Conservation (phyloP, 306 rosid species). For the Lupinus albus region DNA sequence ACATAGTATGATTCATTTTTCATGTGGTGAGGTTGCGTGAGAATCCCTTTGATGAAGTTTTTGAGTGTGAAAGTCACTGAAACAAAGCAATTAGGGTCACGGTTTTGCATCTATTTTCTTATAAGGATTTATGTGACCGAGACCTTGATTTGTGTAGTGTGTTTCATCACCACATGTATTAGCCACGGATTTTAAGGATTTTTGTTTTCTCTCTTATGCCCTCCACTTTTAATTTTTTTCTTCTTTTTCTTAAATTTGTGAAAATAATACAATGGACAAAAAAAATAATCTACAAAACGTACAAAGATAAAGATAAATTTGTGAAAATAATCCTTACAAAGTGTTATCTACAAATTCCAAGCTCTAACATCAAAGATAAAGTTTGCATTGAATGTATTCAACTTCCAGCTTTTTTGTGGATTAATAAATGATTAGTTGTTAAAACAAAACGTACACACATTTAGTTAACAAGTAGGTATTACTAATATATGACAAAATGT, state of each 20-base stretch:
- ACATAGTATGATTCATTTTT: slow-evolving; percentile 31
- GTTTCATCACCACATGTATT: slow-evolving; percentile 67
- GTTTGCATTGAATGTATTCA: too few species aligned
- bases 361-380: too few species aligned
- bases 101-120: slow-evolving; percentile 32
- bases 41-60: slow-evolving; percentile 63
- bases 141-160: slow-evolving; percentile 66
- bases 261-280: not conserved
- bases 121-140: slow-evolving; percentile 48
- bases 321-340: slow-evolving; percentile 5
- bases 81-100: slow-evolving; percentile 53
- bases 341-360: too few species aligned
- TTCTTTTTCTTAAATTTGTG: not conserved
- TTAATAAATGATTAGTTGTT: too few species aligned
- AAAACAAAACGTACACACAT: not conserved
- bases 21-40: slow-evolving; percentile 59
- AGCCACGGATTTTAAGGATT: slow-evolving; percentile 65
- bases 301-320: too few species aligned
- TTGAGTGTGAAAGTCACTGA: slow-evolving; percentile 26
- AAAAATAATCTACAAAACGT: slow-evolving; percentile 26
- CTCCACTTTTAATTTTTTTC: not conserved
- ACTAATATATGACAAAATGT: too few species aligned
- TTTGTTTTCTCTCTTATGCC: slow-evolving; percentile 34
- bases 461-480: too few species aligned
- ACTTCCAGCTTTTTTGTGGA: too few species aligned